A percentile compares a stretch with the other conserved stretches of the same genome.
Conservation (phyloP, 2,329 filamentous ascomycete species). For the Aspergillus aculeatinus region DNA sequence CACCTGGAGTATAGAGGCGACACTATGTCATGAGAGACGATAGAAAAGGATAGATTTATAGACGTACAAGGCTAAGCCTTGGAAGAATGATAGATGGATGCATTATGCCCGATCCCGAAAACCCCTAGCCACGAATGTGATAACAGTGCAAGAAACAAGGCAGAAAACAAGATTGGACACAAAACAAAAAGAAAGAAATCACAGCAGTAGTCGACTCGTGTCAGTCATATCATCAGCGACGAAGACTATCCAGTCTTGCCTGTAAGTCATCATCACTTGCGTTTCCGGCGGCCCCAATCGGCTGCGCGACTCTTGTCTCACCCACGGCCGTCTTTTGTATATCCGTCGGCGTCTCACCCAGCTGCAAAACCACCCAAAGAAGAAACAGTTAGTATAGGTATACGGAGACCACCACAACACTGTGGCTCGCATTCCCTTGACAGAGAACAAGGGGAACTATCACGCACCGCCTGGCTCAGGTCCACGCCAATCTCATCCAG, state of each 20-base stretch:
- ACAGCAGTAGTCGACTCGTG: background rate
- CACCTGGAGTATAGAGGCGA: background rate
- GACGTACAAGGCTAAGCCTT: background rate
- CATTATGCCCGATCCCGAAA: background rate
- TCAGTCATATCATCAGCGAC: conserved; percentile 46
- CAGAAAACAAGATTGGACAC: background rate
- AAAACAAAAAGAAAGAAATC: background rate
- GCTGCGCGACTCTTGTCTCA: conserved; percentile 80
- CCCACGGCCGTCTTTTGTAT: conserved; percentile 71
- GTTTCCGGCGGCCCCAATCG: conserved; percentile 61
- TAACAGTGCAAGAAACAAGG: background rate
- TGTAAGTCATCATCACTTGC: conserved; percentile 85
- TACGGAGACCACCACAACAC: background rate
- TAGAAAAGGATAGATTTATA: conserved; percentile 5
- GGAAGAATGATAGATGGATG: background rate
- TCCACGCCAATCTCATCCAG: conserved; percentile 96
- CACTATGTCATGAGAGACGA: background rate
- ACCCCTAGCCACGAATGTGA: background rate
- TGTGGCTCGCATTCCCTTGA: too few species aligned
- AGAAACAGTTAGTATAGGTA: conserved; percentile 26
- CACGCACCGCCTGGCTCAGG: conserved; percentile 78
- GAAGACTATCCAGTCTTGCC: conserved; percentile 84
- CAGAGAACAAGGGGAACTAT: too few species aligned
- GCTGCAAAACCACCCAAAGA: conserved; percentile 50
- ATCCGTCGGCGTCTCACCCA: conserved; percentile 86